These are phyloP conservation scores for Hypoxylon fragiforme DNA, from an alignment of 495 filamentous ascomycete species.

Conservation along the genomic window DNA sequence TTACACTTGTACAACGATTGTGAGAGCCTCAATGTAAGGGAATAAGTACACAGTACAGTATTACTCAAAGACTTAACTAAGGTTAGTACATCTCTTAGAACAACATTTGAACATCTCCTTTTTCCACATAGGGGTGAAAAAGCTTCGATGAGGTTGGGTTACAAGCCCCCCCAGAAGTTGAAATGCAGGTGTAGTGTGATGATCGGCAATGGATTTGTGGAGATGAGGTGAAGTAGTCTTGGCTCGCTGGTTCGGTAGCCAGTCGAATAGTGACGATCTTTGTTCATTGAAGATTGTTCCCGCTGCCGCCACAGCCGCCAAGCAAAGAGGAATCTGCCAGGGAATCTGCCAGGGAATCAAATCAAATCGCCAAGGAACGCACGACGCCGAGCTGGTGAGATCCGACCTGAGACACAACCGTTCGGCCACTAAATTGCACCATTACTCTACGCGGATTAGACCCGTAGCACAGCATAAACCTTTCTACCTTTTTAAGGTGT, in stretches of 20 bases:
- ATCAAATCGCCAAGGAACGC: slow-evolving; percentile 32
- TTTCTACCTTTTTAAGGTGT: slow-evolving; percentile 30
- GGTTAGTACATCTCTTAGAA: too few species aligned
- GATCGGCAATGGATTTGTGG: slow-evolving; percentile 29
- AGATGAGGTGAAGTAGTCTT: too few species aligned
- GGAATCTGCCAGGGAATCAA: slow-evolving; percentile 3
- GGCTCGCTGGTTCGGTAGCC: slow-evolving; percentile 10
- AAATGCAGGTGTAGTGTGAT: slow-evolving; percentile 16
- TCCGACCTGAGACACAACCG: slow-evolving; percentile 29
- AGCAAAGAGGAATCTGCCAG: slow-evolving; percentile 13
- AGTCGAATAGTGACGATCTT: slow-evolving; percentile 25
- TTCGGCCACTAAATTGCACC: slow-evolving; percentile 22
- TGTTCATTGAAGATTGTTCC: slow-evolving; percentile 16
- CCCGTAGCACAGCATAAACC: slow-evolving; percentile 19
- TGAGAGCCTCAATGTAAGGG: too few species aligned
- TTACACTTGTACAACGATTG: too few species aligned
- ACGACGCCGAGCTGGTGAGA: slow-evolving; percentile 23
- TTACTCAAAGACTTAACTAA: too few species aligned
- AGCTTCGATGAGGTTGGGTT: background rate
- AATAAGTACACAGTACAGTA: too few species aligned
- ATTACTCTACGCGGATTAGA: slow-evolving; percentile 19
- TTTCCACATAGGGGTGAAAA: too few species aligned
- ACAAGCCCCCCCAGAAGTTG: too few species aligned
- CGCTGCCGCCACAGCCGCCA: slow-evolving; percentile 30
- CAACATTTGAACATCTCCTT: too few species aligned